Conservation (phyloP, 371 early-diverging fungal genomes). For the Funneliformis caledonium region DNA sequence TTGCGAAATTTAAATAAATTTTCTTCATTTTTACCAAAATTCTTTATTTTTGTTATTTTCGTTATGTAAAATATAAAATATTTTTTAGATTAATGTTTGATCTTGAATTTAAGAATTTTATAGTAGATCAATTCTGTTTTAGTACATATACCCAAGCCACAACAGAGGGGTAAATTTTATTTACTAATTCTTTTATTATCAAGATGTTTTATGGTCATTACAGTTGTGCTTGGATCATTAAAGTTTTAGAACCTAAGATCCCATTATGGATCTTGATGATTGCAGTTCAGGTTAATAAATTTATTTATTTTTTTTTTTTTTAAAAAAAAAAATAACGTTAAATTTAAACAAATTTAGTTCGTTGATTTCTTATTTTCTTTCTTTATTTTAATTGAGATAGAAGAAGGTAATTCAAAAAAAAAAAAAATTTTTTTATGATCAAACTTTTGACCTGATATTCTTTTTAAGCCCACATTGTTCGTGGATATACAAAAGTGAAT, state of each 20-base stretch:
- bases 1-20: no score
- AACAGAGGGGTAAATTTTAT: neutral
- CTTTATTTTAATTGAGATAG: neutral
- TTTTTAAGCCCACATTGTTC: neutral
- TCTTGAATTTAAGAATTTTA: no score
- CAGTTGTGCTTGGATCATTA: neutral
- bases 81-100: no score
- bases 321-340: neutral
- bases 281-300: conserved; percentile 13
- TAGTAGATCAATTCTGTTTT: neutral
- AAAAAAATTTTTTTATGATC: neutral
- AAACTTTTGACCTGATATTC: neutral
- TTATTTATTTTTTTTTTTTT: neutral
- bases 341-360: neutral
- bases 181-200: neutral
- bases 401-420: conserved; percentile 15
- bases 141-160: no score
- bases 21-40: no score
- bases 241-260: conserved; percentile 8
- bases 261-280: conserved; percentile 4
- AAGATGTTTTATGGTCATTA: conserved; percentile 31
- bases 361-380: neutral
- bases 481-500: neutral
- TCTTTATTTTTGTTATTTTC: no score
- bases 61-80: no score